Evolutionary conservation across 345 rosid genomes (phyloP), one percentile per base, ranked within the genome.

Genomic region (Angophora floribunda): DNA sequence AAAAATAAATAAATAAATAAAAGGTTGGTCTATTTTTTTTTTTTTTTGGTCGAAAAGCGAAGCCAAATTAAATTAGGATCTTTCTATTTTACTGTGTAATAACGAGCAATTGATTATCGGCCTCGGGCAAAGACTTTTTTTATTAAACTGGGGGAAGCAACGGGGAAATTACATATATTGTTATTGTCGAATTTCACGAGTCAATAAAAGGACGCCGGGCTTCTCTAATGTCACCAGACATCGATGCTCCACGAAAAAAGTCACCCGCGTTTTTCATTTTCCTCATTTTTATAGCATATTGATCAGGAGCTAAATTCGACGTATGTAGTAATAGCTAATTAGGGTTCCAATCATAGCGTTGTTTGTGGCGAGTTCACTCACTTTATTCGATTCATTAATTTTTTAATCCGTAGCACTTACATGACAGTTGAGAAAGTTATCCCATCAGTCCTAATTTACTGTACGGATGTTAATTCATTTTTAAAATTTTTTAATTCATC

Each of bases 391-490:
- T 15, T 10, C 45, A 4, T 32, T 11, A 36, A 16, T 30, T 32
- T 16, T 67, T 32, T 9, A 67, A 32, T 1, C 44, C 9, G 19
- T 1, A 21, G 80, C 47, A 36, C 80, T 17, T 4, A 6, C 13
- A 32, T 1, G 24, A 32, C 5, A 4, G 4, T 16, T 36, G 7
- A 16, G 4, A 70, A 32, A 70, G 17, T 8, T 8, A 32, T 0
- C 36, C 36, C 3, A 13, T 30, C 36, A 2, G 7, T 63, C 17
- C 7, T 17, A 50, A 5, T 2, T 2, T n/a, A n/a, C n/a, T 0
- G 19, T 63, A 63, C 0, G 1, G 0, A 63, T 13, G 3, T 0
- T 1, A 4, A 4, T 5, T 67, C 79, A 8, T 0, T 32, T 1
- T 0, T 67, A 1, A 1, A 32, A 36, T 2, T 70, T 5, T 10